Conservation (phyloP, 2,329 filamentous ascomycete genomes). For the Alternaria alternata region DNA sequence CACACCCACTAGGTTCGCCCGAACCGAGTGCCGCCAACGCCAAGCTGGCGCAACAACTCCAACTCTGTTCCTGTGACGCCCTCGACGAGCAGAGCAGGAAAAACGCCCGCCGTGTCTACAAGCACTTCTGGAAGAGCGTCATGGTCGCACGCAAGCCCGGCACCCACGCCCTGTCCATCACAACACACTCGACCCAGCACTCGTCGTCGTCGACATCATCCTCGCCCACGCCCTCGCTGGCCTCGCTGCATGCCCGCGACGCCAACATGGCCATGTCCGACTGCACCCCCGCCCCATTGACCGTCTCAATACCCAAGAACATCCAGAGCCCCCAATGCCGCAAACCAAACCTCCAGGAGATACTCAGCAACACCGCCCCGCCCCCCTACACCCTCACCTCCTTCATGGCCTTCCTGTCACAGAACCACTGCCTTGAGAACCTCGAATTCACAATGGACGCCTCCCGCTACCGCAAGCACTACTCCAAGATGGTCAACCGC, state of each 20-base stretch:
- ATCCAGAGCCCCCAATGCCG: slow-evolving; percentile 61
- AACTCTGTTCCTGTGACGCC: slow-evolving; percentile 45
- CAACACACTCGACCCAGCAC: slow-evolving; percentile 42
- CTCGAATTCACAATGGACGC: slow-evolving; percentile 97
- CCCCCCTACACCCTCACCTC: slow-evolving; percentile 90
- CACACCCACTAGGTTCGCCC: slow-evolving; percentile 41
- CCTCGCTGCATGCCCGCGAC: slow-evolving; percentile 55
- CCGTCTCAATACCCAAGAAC: slow-evolving; percentile 58
- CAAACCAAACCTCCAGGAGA: slow-evolving; percentile 82
- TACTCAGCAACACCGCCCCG: slow-evolving; percentile 83
- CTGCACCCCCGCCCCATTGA: slow-evolving; percentile 55
- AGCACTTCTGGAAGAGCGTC: slow-evolving; percentile 49
- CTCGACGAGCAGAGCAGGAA: slow-evolving; percentile 44
- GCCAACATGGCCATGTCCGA: slow-evolving; percentile 60
- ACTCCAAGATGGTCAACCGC: slow-evolving; percentile 65
- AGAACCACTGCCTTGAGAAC: slow-evolving; percentile 96
- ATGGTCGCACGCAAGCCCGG: slow-evolving; percentile 47
- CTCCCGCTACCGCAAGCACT: slow-evolving; percentile 78
- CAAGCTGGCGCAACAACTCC: slow-evolving; percentile 51
- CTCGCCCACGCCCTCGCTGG: slow-evolving; percentile 41
- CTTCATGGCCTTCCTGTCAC: slow-evolving; percentile 95
- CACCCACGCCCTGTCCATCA: slow-evolving; percentile 40
- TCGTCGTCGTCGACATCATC: slow-evolving; percentile 42
- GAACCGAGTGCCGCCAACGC: slow-evolving; percentile 45
- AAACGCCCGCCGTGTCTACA: slow-evolving; percentile 47